Percentiles rank a stretch among this genome's conserved stretches.
Conservation (phyloP, 139 green algal genomes). For the Medakamo hakoo region DNA sequence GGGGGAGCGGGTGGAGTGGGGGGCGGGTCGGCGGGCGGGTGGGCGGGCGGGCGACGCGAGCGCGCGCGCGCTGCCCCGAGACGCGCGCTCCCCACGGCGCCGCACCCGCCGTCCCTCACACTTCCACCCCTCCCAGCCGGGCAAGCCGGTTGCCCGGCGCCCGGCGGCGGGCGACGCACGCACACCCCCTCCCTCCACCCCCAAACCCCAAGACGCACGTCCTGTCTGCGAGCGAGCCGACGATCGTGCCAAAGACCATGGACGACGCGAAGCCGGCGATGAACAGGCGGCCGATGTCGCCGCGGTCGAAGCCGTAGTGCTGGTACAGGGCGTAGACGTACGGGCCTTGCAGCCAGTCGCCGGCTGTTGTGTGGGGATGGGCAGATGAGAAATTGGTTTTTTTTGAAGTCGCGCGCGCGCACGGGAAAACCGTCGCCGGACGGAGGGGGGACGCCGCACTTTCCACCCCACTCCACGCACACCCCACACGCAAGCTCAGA, state of each 20-base stretch:
- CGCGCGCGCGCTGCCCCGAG: too few relatives aligned
- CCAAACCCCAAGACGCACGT: constrained; percentile 29
- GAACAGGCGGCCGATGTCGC: constrained; percentile 89
- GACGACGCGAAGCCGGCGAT: constrained; percentile 94
- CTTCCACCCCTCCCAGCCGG: background rate
- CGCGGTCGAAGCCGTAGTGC: constrained; percentile 72
- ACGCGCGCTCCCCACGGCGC: too few relatives aligned
- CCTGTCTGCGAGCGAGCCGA: constrained; percentile 82
- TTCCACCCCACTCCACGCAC: too few relatives aligned
- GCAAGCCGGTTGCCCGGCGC: background rate
- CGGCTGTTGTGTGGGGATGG: constrained; percentile 30
- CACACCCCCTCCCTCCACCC: background rate
- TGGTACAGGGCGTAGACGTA: constrained; percentile 97
- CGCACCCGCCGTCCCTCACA: too few relatives aligned
- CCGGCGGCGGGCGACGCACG: background rate
- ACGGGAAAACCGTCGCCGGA: too few relatives aligned
- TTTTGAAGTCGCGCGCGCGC: too few relatives aligned
- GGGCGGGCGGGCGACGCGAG: too few relatives aligned
- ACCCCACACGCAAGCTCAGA: too few relatives aligned
- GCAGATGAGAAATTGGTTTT: too few relatives aligned
- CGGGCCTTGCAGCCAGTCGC: constrained; percentile 94
- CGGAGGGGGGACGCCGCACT: too few relatives aligned
- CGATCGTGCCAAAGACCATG: constrained; percentile 92
- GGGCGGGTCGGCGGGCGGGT: background rate
- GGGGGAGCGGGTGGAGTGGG: background rate